Evolutionary conservation across 2,329 filamentous ascomycete genomes (phyloP), one percentile per base, ranked within the genome.

Genomic region (Fusarium sambucinum): DNA sequence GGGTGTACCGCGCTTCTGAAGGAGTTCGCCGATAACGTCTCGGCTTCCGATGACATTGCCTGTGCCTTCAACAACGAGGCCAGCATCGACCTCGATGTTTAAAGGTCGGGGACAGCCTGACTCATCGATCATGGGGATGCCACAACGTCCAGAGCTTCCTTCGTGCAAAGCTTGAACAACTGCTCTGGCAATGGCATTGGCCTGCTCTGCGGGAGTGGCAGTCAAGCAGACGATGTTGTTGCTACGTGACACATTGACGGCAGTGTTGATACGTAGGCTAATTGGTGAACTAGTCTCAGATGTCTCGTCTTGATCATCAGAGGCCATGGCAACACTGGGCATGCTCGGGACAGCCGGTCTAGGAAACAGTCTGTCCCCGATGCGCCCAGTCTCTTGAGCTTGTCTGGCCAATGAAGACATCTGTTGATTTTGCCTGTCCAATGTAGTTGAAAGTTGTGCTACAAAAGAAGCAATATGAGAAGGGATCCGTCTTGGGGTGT

Each of bases 151-250:
- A 6, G 77, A 75, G 69, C 80, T 80, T 62, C 80, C 80, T 29
- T 82, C 76, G 35, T 80, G 76, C 3, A 88, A 73, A 4, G 83
- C 80, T 14, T 79, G 70, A 14, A 85, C 77, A 4, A 88, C 75
- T 6, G 83, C 78, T 10, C 77, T 74, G 12, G 83, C 80, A 61
- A 87, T 78, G 58, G 77, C 69, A 70, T 78, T 73, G 73, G 83
- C 82, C 46, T 80, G 78, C 6, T 76, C 74, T 7, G 79, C 73
- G 2, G 82, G 78, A 7, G 80, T 78, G 5, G 79, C 72, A 1
- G 76, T 70, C 21, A 86, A 73, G 21, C 81, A 80, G 45, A 86
- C 75, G 48, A 85, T 72, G 74, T 88, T 89, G 74, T 82, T 78
- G 74, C 79, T 79, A 63, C 81, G 82, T 37, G 76, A 75, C 68